A percentile compares a stretch with the other conserved stretches of the same genome.
phyloP scores from a whole-genome alignment of 2,329 filamentous ascomycete genomes.

The Botryotinia convoluta region DNA sequence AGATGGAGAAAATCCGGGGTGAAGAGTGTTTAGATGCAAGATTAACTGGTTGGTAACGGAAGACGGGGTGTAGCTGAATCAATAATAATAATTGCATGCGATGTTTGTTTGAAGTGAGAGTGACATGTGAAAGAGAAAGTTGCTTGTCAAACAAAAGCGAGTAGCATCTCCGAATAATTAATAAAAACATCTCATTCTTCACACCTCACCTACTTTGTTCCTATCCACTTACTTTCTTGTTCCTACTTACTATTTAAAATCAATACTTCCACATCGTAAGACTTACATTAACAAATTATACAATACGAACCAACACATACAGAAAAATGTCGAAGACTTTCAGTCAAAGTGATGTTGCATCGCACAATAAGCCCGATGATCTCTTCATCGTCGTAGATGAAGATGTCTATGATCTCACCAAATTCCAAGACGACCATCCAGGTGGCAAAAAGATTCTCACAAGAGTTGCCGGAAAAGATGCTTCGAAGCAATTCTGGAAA shows the following conservation, averaged over 20 bases:
- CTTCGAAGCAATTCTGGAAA: slow-evolving; percentile 39
- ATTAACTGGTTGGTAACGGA: slow-evolving; percentile 1
- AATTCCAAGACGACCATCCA: slow-evolving; percentile 81
- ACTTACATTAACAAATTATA: background rate
- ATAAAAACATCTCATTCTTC: background rate
- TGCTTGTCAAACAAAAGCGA: slow-evolving; percentile 6
- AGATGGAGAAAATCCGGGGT: slow-evolving; percentile 20
- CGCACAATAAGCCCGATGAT: slow-evolving; percentile 83
- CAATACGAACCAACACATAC: background rate
- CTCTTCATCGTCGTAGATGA: slow-evolving; percentile 91
- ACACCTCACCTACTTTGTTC: background rate
- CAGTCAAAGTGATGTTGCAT: slow-evolving; percentile 78
- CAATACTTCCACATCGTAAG: background rate
- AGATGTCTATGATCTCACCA: slow-evolving; percentile 93
- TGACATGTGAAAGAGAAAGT: slow-evolving; percentile 19
- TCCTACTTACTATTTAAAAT: background rate
- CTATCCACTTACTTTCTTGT: background rate
- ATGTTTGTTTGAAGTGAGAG: background rate
- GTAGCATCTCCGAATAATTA: background rate
- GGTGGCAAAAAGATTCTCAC: slow-evolving; percentile 39
- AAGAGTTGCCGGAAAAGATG: slow-evolving; percentile 39
- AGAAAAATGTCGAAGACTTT: slow-evolving; percentile 82
- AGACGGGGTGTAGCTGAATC: background rate
- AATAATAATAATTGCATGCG: background rate
- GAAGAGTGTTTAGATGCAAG: background rate